Percentiles rank a stretch among this genome's conserved stretches.
Evolutionary conservation across 2,329 filamentous ascomycete species (phyloP).

Genomic region (Penicillium sp.): DNA sequence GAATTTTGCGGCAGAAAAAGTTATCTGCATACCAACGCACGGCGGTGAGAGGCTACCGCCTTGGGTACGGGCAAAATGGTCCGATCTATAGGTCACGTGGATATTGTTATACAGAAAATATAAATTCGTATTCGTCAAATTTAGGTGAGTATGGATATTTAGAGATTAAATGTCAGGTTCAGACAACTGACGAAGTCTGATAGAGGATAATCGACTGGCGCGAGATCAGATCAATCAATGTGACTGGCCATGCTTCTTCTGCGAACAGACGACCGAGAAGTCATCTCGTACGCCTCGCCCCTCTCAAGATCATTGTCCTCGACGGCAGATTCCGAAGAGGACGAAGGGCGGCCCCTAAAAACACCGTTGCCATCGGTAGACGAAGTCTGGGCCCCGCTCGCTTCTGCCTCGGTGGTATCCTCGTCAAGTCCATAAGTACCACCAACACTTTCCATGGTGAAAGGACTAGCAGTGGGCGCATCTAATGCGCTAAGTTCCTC

Average conservation of each 20-base stretch:
- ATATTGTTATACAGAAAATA: background rate
- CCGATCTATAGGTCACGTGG: slow-evolving; percentile 12
- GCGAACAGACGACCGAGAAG: slow-evolving; percentile 29
- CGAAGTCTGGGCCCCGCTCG: slow-evolving; percentile 8
- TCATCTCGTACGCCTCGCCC: slow-evolving; percentile 46
- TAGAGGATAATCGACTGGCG: background rate
- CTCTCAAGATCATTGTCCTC: slow-evolving; percentile 46
- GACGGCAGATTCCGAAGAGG: slow-evolving; percentile 34
- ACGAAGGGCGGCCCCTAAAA: slow-evolving; percentile 20
- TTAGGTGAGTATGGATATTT: background rate
- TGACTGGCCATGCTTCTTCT: slow-evolving; percentile 35
- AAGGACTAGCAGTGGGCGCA: slow-evolving; percentile 73
- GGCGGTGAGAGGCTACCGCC: slow-evolving; percentile 27
- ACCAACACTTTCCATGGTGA: slow-evolving; percentile 76
- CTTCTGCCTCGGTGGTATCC: slow-evolving; percentile 14
- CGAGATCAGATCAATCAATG: slow-evolving; percentile 12
- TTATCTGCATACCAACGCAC: no score
- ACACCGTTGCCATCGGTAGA: slow-evolving; percentile 22
- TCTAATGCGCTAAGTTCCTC: slow-evolving; percentile 69
- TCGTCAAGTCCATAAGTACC: slow-evolving; percentile 59
- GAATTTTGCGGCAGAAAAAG: slow-evolving; percentile 41
- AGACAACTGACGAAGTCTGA: background rate
- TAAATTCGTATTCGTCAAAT: background rate
- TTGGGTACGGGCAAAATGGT: slow-evolving; percentile 5
- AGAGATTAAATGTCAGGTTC: background rate